Evolutionary conservation across 163 green algal species (phyloP).

Genomic region (Scenedesmus sp.): DNA sequence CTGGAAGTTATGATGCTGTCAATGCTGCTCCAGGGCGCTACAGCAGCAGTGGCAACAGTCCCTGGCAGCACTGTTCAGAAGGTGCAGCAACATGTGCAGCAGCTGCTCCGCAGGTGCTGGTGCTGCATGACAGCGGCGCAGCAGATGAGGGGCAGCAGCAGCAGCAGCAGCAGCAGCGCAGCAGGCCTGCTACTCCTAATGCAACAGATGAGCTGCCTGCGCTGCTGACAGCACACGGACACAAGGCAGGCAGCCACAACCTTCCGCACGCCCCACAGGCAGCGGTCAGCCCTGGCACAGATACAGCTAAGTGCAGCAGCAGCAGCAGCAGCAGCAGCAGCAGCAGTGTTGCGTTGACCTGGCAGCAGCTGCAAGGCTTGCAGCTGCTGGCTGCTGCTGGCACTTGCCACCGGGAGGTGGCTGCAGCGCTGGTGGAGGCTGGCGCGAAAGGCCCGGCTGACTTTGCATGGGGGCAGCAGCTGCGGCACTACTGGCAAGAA

Average conservation of each 20-base stretch:
- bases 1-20: neutral
- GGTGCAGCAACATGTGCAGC: neutral
- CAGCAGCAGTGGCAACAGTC: neutral
- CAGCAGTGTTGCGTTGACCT: neutral
- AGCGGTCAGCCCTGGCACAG: neutral
- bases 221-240: neutral
- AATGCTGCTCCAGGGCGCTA: neutral
- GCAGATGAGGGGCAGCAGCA: neutral
- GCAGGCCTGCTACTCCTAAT: conserved; percentile 21
- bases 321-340: neutral
- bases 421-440: conserved; percentile 6
- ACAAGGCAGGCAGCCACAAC: neutral
- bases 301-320: neutral
- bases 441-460: neutral
- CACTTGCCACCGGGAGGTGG: conserved; percentile 17
- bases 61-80: neutral
- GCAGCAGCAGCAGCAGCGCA: neutral
- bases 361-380: conserved; percentile 18
- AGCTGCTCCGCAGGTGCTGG: neutral
- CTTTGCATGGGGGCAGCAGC: conserved; percentile 35
- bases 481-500: conserved; percentile 2
- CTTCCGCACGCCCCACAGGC: neutral
- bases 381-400: conserved; percentile 26
- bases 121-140: neutral
- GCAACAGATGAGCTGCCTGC: neutral